phyloP scores from a whole-genome alignment of 179 eudicot genomes.

The Drosera spatulata region DNA sequence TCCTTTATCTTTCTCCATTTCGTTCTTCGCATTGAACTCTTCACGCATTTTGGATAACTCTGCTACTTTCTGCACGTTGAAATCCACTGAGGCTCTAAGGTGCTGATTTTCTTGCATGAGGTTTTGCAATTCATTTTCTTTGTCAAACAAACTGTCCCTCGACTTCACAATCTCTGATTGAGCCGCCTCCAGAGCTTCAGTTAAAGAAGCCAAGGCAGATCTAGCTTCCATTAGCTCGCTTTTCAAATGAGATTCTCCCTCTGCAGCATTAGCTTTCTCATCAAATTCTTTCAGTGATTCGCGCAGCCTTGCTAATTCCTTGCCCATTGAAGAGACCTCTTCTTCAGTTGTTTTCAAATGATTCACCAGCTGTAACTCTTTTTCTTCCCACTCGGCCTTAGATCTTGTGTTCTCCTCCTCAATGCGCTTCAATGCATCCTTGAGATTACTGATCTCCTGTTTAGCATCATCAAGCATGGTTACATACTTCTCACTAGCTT shows the following conservation, averaged over 20 bases:
- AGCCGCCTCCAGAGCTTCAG: slow-evolving; percentile 61
- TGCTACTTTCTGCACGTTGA: slow-evolving; percentile 34
- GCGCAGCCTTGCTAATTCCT: slow-evolving; percentile 49
- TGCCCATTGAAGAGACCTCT: slow-evolving; percentile 51
- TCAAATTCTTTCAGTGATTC: slow-evolving; percentile 50
- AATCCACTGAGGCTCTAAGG: slow-evolving; percentile 44
- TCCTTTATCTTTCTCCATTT: slow-evolving; percentile 43
- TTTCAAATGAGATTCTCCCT: slow-evolving; percentile 48
- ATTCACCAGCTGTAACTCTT: slow-evolving; percentile 47
- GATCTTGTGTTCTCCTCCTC: slow-evolving; percentile 32
- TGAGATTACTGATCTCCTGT: slow-evolving; percentile 50
- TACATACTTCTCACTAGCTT: slow-evolving; percentile 64
- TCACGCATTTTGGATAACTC: slow-evolving; percentile 62
- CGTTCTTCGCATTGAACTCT: slow-evolving; percentile 40
- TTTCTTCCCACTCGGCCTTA: slow-evolving; percentile 60
- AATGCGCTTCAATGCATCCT: slow-evolving; percentile 19
- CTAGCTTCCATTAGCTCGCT: slow-evolving; percentile 39
- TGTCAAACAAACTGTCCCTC: slow-evolving; percentile 54
- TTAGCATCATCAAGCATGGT: slow-evolving; percentile 60
- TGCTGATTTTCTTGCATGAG: slow-evolving; percentile 49
- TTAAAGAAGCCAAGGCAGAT: slow-evolving; percentile 47
- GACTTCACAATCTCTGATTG: slow-evolving; percentile 57
- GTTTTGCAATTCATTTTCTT: slow-evolving; percentile 52
- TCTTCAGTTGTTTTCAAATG: slow-evolving; percentile 43
- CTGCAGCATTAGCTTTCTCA: slow-evolving; percentile 39